Evolutionary conservation across 805 yeast genomes (phyloP), one percentile per base, ranked within the genome.

Genomic region (Wickerhamomyces strasburgensis): DNA sequence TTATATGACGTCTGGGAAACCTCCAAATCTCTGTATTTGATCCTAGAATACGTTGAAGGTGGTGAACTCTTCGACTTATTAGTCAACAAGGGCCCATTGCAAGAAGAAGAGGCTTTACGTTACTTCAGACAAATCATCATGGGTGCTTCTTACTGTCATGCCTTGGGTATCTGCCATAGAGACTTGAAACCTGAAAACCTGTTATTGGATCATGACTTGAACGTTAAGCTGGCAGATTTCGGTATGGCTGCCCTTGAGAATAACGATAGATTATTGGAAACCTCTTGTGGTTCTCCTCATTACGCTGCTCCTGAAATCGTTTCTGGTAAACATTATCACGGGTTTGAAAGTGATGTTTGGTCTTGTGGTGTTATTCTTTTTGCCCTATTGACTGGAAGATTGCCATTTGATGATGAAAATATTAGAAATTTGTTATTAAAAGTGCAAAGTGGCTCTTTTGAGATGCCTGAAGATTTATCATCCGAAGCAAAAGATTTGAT

Each of bases 1-100:
- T 68, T 93, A 27, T 93, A 88, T 57, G 98, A 93, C 56, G 98
- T 93, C 17, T 93, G 98, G 98, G 98, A 93, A 61, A 90, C 94
- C 47, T 81, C 87, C 47, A 87, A 86, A 54, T 96, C 90, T 42
- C 68, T 93, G 39, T 84, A 80, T 52, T 59, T 84, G 46, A 87
- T 84, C 13, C 62, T 84, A 34, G 94, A 84, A 56, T 84, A 83
- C 56, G 90, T 84, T 23, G 89, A 84, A 58, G 90, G 93, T n/a
- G 94, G 94, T 41, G 94, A 84, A 59, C 62, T 84, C 37, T 84
- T 84, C 48, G 93, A 84, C 52, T 70, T 79, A 43, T 63, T 84
- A 38, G 87, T 84, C 5, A 61, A 66, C 19, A 72, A 74, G 44
- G 93, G 90, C 5, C 81, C 82, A 18, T 60, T 84, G 32, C 72